These are phyloP conservation scores for Exserohilum turcica DNA, from an alignment of 2,329 filamentous ascomycete genomes.

Conservation along the genomic window DNA sequence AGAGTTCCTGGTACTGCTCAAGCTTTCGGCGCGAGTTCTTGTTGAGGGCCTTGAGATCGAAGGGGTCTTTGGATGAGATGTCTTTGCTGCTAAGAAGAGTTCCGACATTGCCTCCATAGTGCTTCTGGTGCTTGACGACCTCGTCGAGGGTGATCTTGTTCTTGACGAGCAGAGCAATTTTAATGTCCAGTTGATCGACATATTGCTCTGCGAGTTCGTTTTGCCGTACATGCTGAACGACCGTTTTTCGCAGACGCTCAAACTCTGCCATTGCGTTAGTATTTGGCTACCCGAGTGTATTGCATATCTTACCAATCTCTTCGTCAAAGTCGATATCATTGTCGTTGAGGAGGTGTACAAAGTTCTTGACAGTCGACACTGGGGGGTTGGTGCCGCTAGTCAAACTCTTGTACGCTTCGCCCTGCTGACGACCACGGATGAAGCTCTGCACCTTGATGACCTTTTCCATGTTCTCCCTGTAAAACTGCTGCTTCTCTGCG, in stretches of 20 bases:
- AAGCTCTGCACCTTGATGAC: slow-evolving; percentile 99
- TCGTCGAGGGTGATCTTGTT: slow-evolving; percentile 99
- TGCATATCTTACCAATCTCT: slow-evolving; percentile 66
- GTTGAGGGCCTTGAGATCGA: slow-evolving; percentile 95
- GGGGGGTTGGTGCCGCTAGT: slow-evolving; percentile 96
- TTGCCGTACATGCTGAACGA: slow-evolving; percentile 94
- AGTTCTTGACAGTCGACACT: slow-evolving; percentile 95
- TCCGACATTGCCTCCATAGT: slow-evolving; percentile 88
- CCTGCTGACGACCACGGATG: slow-evolving; percentile 90
- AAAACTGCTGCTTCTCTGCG: slow-evolving; percentile 83
- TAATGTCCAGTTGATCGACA: slow-evolving; percentile 97
- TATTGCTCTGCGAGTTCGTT: slow-evolving; percentile 98
- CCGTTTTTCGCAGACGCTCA: slow-evolving; percentile 89
- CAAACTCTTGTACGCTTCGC: slow-evolving; percentile 96
- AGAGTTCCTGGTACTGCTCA: slow-evolving; percentile 95
- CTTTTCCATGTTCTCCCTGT: slow-evolving; percentile 96
- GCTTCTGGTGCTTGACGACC: slow-evolving; percentile 94
- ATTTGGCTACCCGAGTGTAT: background rate
- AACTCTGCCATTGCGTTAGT: slow-evolving; percentile 65
- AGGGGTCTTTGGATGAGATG: slow-evolving; percentile 86
- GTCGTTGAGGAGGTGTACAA: slow-evolving; percentile 95
- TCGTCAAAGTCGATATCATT: slow-evolving; percentile 99
- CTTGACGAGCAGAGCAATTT: slow-evolving; percentile 96
- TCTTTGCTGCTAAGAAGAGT: slow-evolving; percentile 85
- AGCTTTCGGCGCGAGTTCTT: slow-evolving; percentile 95